Conservation (phyloP, 768 basidiomycete species). For the Termitomyces sp. region DNA sequence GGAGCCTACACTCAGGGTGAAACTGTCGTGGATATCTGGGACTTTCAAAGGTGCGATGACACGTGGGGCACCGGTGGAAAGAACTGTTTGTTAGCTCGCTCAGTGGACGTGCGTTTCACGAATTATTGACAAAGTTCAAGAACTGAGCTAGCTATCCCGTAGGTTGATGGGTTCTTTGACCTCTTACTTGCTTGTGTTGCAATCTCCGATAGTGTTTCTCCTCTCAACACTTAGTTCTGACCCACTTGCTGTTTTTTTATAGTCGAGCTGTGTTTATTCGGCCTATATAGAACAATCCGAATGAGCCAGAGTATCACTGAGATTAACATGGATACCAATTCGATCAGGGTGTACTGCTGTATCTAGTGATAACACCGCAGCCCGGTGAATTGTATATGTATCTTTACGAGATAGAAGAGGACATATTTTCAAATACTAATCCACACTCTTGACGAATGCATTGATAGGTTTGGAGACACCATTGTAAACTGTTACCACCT, state of each 20-base stretch:
- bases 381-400: not conserved
- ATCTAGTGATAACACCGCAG: not conserved
- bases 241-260: not conserved
- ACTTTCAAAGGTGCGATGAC: slow-evolving; percentile 52
- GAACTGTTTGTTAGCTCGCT: slow-evolving; percentile 69
- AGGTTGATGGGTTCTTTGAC: slow-evolving; percentile 65
- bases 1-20: slow-evolving; percentile 67
- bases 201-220: slow-evolving; percentile 53
- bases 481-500: not conserved
- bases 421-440: not conserved
- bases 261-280: no score
- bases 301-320: not conserved
- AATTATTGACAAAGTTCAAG: not conserved
- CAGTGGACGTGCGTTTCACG: slow-evolving; percentile 50
- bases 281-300: no score
- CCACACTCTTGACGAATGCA: slow-evolving; percentile 27
- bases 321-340: not conserved
- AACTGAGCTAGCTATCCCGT: not conserved
- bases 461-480: slow-evolving; percentile 24
- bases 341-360: not conserved
- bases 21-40: slow-evolving; percentile 76
- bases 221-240: slow-evolving; percentile 37
- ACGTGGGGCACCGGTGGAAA: slow-evolving; percentile 70
- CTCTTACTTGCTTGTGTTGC: slow-evolving; percentile 56
- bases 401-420: not conserved